A percentile compares a stretch with the other conserved stretches of the same genome.
Evolutionary conservation across 768 basidiomycete genomes (phyloP).

Genomic region (Dioszegia crocea): DNA sequence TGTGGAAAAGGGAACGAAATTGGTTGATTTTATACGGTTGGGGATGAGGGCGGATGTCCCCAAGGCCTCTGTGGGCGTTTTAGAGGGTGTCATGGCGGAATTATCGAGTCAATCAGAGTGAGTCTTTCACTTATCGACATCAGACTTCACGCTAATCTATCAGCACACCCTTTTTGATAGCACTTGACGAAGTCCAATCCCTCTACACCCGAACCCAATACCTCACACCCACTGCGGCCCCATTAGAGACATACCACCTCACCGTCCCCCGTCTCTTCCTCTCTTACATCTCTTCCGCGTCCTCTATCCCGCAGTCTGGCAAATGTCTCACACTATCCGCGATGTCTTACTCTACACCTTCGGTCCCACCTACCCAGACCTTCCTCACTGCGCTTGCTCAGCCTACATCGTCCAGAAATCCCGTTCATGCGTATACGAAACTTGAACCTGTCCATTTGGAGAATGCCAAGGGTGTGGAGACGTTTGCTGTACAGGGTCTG

Average conservation of each 20-base stretch:
- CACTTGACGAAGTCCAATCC: conserved; percentile 82
- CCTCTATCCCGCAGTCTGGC: neutral
- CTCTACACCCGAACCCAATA: conserved; percentile 66
- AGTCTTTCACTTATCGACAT: conserved; percentile 30
- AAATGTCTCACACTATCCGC: neutral
- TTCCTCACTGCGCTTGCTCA: conserved; percentile 52
- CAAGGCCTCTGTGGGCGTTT: conserved; percentile 55
- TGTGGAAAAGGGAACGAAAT: conserved; percentile 19
- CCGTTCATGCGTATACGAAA: conserved; percentile 55
- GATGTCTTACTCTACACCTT: conserved; percentile 51
- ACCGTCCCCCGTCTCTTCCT: conserved; percentile 53
- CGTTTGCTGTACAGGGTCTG: conserved; percentile 60
- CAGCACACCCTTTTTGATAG: conserved; percentile 74
- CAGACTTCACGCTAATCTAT: neutral
- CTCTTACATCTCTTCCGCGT: neutral
- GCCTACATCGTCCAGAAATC: neutral
- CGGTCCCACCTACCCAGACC: conserved; percentile 56
- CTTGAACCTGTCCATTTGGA: conserved; percentile 55
- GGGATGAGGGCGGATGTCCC: conserved; percentile 57
- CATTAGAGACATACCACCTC: conserved; percentile 71
- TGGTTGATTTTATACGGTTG: conserved; percentile 60
- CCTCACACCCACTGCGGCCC: conserved; percentile 65
- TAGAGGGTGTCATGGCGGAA: conserved; percentile 61
- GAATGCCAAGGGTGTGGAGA: conserved; percentile 58
- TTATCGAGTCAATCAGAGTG: conserved; percentile 65